Conservation (phyloP, 108 stramenopile genomes). For the Nitzschia sp. region DNA sequence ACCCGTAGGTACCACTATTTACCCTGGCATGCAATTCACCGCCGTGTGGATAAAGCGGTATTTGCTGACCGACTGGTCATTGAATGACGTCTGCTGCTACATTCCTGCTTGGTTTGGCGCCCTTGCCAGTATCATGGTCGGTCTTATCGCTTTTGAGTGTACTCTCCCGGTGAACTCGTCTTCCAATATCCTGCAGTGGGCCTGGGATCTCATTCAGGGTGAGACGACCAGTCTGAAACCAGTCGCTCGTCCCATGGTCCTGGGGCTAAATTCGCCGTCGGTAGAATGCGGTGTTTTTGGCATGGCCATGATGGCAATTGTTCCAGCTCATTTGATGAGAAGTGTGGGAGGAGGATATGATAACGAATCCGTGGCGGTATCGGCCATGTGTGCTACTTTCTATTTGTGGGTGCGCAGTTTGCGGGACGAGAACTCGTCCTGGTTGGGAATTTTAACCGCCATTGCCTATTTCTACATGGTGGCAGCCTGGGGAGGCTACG, state of each 20-base stretch:
- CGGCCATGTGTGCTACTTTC: conserved; percentile 93
- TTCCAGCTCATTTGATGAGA: conserved; percentile 95
- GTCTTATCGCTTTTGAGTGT: conserved; percentile 77
- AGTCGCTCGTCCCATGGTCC: background rate
- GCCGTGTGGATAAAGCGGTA: conserved; percentile 85
- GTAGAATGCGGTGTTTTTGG: conserved; percentile 83
- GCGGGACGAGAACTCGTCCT: conserved; percentile 52
- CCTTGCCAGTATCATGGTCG: conserved; percentile 68
- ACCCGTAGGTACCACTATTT: conserved; percentile 98
- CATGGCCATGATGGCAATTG: conserved; percentile 90
- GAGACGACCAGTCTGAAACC: conserved; percentile 8
- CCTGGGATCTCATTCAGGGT: conserved; percentile 48
- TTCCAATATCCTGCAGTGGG: conserved; percentile 44
- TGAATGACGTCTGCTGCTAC: conserved; percentile 92
- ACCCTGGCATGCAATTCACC: conserved; percentile 97
- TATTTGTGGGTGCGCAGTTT: conserved; percentile 91
- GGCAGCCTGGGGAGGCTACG: conserved; percentile 97
- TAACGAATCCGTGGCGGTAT: conserved; percentile 95
- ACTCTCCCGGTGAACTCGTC: conserved; percentile 62
- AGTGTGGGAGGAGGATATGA: conserved; percentile 98
- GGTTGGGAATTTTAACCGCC: conserved; percentile 67
- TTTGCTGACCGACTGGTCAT: conserved; percentile 55
- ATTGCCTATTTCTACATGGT: conserved; percentile 95
- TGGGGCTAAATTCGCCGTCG: conserved; percentile 52
- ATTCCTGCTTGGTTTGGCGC: conserved; percentile 93